Evolutionary conservation across 352 stramenopile species (phyloP).

Genomic region (Phytophthora cryptogea): DNA sequence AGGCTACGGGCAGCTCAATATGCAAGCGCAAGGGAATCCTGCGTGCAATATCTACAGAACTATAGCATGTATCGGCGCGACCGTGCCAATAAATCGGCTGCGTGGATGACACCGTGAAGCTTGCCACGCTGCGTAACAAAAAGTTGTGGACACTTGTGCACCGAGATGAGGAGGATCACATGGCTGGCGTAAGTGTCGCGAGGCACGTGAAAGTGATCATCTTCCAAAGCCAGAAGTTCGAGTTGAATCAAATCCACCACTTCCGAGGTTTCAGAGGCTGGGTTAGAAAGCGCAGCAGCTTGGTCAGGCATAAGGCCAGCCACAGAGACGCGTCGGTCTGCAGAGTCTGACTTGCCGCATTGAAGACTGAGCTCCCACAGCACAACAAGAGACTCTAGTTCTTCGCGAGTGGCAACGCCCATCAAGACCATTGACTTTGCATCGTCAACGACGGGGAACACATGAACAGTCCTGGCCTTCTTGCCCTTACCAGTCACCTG

Average conservation of each 20-base stretch:
- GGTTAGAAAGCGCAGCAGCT: conserved; percentile 38
- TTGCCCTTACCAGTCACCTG: conserved; percentile 29
- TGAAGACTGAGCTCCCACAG: conserved; percentile 59
- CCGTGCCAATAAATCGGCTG: conserved; percentile 63
- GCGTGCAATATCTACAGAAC: conserved; percentile 6
- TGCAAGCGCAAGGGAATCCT: conserved; percentile 11
- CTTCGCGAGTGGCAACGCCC: conserved; percentile 59
- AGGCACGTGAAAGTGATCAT: conserved; percentile 72
- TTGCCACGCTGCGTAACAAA: conserved; percentile 78
- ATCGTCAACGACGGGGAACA: conserved; percentile 78
- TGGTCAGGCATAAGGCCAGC: conserved; percentile 35
- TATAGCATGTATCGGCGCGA: conserved; percentile 65
- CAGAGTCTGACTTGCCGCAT: conserved; percentile 6
- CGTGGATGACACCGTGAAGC: conserved; percentile 75
- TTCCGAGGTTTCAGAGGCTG: conserved; percentile 30
- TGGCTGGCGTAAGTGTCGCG: conserved; percentile 70
- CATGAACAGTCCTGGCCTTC: conserved; percentile 38
- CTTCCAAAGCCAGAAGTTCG: conserved; percentile 65
- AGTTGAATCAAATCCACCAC: conserved; percentile 64
- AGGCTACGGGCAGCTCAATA: conserved; percentile 9
- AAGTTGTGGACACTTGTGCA: conserved; percentile 76
- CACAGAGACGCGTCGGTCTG: conserved; percentile 12
- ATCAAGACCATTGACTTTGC: conserved; percentile 63
- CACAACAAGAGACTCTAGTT: conserved; percentile 65
- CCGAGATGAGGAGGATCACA: conserved; percentile 78